These are phyloP conservation scores for Dianthus caryophyllus DNA, from an alignment of 148 eudicot genomes.

Conservation along the genomic window DNA sequence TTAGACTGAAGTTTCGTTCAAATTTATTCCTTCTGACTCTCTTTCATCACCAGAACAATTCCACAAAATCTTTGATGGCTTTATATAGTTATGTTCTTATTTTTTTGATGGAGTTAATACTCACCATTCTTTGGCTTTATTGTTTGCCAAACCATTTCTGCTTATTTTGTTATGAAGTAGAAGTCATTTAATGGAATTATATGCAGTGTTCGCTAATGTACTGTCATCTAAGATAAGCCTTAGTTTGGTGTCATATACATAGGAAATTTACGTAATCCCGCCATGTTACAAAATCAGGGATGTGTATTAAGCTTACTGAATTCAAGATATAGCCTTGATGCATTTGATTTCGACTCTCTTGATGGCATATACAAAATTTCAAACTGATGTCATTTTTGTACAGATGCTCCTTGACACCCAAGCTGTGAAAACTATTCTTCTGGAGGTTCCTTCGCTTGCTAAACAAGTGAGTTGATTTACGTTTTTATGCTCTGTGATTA, in stretches of 20 bases:
- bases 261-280: background rate
- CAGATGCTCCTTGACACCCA: constrained; percentile 99
- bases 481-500: background rate
- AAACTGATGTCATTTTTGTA: constrained; percentile 14
- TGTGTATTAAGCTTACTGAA: background rate
- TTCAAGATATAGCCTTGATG: background rate
- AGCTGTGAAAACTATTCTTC: constrained; percentile 92
- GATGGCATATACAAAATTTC: background rate
- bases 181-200: background rate
- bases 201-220: background rate
- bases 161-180: background rate
- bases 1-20: background rate
- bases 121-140: background rate
- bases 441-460: constrained; percentile 95
- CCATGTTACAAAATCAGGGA: background rate
- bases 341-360: background rate
- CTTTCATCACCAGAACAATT: background rate
- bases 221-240: background rate
- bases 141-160: background rate
- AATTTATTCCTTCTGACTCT: background rate
- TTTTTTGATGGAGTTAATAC: background rate
- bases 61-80: background rate
- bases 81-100: background rate
- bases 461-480: constrained; percentile 52
- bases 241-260: background rate